These are phyloP conservation scores for Zymoseptoria crescenta DNA, from an alignment of 2,329 filamentous ascomycete genomes.

Conservation along the genomic window DNA sequence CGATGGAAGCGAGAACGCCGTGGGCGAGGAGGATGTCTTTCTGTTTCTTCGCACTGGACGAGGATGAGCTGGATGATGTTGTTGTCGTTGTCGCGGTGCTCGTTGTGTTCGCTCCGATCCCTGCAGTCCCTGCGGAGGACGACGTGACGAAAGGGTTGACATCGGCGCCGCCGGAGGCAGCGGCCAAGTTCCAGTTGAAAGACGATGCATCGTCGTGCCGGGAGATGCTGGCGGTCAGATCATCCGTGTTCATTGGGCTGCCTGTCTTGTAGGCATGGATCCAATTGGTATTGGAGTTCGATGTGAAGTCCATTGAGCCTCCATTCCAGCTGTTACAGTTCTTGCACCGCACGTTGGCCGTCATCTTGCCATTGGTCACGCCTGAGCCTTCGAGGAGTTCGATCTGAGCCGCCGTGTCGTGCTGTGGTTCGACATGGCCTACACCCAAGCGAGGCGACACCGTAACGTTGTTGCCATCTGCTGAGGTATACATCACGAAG, in stretches of 20 bases:
- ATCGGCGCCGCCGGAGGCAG: constrained; percentile 43
- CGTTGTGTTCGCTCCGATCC: neutral
- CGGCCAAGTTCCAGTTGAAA: constrained; percentile 42
- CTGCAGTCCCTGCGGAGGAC: constrained; percentile 4
- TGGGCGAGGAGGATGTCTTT: constrained; percentile 32
- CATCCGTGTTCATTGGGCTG: constrained; percentile 41
- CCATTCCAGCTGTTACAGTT: constrained; percentile 48
- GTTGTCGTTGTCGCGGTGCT: neutral
- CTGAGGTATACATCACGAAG: constrained; percentile 50
- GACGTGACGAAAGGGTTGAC: constrained; percentile 36
- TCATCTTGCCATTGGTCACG: constrained; percentile 45
- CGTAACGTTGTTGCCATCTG: constrained; percentile 48
- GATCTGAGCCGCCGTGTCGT: constrained; percentile 37
- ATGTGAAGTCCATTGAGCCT: constrained; percentile 44
- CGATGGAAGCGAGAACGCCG: constrained; percentile 37
- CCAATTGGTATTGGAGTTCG: constrained; percentile 36
- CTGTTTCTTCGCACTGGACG: neutral
- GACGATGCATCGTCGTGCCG: constrained; percentile 38
- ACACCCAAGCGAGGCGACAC: constrained; percentile 45
- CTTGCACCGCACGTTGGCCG: constrained; percentile 49
- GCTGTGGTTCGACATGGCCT: constrained; percentile 38
- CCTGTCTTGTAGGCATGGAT: constrained; percentile 45
- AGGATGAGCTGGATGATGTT: neutral
- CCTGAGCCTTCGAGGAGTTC: constrained; percentile 48
- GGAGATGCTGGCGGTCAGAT: constrained; percentile 35